phyloP scores from a whole-genome alignment of 768 basidiomycete genomes.

The Russula brevipes region DNA sequence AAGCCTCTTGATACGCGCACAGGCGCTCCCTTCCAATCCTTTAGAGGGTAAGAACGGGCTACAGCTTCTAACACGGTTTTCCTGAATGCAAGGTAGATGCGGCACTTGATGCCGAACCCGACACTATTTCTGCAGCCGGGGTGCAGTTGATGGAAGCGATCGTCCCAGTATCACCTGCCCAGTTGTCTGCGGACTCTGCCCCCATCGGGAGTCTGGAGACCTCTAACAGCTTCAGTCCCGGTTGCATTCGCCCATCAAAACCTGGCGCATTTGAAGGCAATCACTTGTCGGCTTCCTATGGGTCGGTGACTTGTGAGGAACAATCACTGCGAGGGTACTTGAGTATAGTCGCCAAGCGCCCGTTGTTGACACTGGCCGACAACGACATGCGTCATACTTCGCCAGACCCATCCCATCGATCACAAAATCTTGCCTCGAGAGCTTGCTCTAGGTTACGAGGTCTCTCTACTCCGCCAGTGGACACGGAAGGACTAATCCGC shows the following conservation, averaged over 20 bases:
- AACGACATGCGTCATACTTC: neutral
- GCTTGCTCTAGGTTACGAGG: neutral
- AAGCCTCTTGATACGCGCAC: neutral
- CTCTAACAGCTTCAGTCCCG: neutral
- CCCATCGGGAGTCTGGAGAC: neutral
- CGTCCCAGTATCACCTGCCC: neutral
- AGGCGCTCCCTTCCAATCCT: neutral
- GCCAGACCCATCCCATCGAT: neutral
- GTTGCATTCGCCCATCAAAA: neutral
- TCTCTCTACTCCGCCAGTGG: neutral
- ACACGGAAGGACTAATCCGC: neutral
- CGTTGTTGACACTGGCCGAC: conserved; percentile 32
- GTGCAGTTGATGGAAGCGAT: neutral
- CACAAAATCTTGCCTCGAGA: too few species aligned
- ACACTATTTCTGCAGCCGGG: neutral
- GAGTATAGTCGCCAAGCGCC: conserved; percentile 39
- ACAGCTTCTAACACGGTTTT: neutral
- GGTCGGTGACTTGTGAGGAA: neutral
- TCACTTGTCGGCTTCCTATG: neutral
- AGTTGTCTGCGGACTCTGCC: neutral
- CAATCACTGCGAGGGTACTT: conserved; percentile 18
- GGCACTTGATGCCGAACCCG: neutral
- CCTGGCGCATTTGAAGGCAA: neutral
- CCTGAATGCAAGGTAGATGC: neutral
- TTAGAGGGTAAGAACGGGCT: neutral